These are phyloP conservation scores for Cucurbita maxima DNA, from an alignment of 306 rosid species.

Conservation along the genomic window DNA sequence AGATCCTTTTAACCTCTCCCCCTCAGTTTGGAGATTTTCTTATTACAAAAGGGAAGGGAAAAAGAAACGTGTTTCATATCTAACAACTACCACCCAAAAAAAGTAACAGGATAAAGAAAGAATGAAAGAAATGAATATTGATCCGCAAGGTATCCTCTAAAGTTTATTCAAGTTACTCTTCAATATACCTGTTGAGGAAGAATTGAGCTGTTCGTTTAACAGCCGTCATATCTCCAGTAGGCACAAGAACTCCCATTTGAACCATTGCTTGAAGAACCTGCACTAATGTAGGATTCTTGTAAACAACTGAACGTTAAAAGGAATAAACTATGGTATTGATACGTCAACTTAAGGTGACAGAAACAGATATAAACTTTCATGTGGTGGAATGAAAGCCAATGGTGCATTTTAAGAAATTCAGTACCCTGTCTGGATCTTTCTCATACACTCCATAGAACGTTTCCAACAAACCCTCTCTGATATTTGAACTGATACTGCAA, in stretches of 20 bases:
- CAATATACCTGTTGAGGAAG: constrained; percentile 68
- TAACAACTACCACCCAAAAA: not conserved
- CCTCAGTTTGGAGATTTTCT: not conserved
- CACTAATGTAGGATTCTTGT: constrained; percentile 15
- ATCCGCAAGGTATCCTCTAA: not conserved
- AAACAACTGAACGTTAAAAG: constrained; percentile 9
- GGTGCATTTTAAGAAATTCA: not conserved
- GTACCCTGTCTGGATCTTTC: constrained; percentile 92
- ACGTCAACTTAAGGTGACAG: not conserved
- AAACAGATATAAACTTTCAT: not conserved
- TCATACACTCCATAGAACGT: constrained; percentile 88
- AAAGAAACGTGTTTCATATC: not conserved
- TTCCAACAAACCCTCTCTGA: constrained; percentile 92
- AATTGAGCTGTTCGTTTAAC: constrained; percentile 91
- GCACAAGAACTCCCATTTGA: constrained; percentile 99
- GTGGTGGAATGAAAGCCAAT: not conserved
- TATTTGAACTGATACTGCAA: constrained; percentile 84
- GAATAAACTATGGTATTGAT: not conserved
- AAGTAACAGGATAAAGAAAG: not conserved
- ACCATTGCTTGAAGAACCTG: constrained; percentile 96
- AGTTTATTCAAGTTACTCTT: not conserved
- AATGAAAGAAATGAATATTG: not conserved
- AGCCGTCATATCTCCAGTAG: constrained; percentile 99
- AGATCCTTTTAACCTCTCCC: not conserved
- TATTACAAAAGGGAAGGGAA: too few relatives aligned